A percentile compares a stretch with the other conserved stretches of the same genome.
Evolutionary conservation across 192 early-diverging fungal species (phyloP).

Genomic region (Dissophora globulifera): DNA sequence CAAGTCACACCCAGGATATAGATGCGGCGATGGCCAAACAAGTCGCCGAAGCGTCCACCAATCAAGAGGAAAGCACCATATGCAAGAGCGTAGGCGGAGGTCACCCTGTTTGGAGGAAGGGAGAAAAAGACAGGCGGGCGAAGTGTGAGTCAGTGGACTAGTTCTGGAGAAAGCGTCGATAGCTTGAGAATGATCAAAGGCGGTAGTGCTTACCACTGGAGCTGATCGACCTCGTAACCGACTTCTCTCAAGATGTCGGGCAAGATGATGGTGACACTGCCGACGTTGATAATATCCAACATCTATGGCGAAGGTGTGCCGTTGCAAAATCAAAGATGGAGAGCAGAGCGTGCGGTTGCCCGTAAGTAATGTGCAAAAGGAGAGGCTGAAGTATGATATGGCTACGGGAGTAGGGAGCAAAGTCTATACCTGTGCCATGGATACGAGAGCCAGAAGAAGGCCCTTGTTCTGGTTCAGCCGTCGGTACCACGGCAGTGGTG

Average conservation of each 20-base stretch:
- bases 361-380: not conserved
- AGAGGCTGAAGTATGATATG: not conserved
- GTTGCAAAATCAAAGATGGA: not conserved
- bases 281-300: conserved; percentile 7
- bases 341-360: not conserved
- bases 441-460: conserved; percentile 14
- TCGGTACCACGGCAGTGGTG: conserved; percentile 12
- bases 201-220: conserved; percentile 20
- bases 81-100: conserved; percentile 24
- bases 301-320: not conserved
- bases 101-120: conserved; percentile 11
- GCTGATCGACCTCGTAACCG: conserved; percentile 11
- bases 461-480: conserved; percentile 20
- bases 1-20: conserved; percentile 7
- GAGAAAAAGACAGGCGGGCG: not conserved
- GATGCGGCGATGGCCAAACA: conserved; percentile 24
- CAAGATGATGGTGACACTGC: conserved; percentile 19
- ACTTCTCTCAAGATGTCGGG: conserved; percentile 11
- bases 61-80: conserved; percentile 31
- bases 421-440: conserved; percentile 24
- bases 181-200: too few species aligned
- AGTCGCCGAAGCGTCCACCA: conserved; percentile 27
- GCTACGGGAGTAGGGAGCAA: too few species aligned
- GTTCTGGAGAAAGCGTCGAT: too few species aligned
- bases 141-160: too few species aligned